Conservation (phyloP, 2,329 filamentous ascomycete genomes). For the Setomelanomma holmii region DNA sequence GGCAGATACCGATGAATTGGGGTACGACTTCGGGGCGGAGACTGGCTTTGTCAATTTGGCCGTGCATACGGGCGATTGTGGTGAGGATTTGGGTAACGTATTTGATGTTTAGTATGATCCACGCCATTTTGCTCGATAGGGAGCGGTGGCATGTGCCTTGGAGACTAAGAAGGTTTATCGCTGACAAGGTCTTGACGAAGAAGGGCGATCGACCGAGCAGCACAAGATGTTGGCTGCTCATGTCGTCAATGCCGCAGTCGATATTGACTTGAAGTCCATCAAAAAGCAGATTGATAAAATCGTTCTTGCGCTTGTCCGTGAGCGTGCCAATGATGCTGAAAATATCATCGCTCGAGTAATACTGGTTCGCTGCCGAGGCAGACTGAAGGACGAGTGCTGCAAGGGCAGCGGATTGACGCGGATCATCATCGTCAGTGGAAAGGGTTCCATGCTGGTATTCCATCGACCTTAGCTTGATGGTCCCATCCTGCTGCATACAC, state of each 20-base stretch:
- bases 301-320: slow-evolving; percentile 33
- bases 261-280: slow-evolving; percentile 61
- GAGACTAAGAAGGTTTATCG: slow-evolving; percentile 77
- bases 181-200: slow-evolving; percentile 77
- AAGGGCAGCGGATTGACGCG: slow-evolving; percentile 47
- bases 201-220: slow-evolving; percentile 63
- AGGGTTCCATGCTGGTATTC: slow-evolving; percentile 48
- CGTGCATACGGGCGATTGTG: slow-evolving; percentile 57
- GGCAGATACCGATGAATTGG: slow-evolving; percentile 69
- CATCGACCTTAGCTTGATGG: slow-evolving; percentile 51
- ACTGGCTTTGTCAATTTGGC: slow-evolving; percentile 58
- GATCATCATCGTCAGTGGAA: slow-evolving; percentile 36
- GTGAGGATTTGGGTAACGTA: slow-evolving; percentile 70
- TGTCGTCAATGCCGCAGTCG: slow-evolving; percentile 81
- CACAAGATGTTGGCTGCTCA: slow-evolving; percentile 56
- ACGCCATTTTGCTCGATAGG: slow-evolving; percentile 76
- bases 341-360: slow-evolving; percentile 58
- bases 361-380: slow-evolving; percentile 52
- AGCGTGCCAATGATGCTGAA: slow-evolving; percentile 50
- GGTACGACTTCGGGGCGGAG: slow-evolving; percentile 45
- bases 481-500: slow-evolving; percentile 53
- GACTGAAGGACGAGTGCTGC: slow-evolving; percentile 53
- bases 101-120: slow-evolving; percentile 76
- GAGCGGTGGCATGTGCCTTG: slow-evolving; percentile 53
- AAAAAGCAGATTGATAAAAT: slow-evolving; percentile 71